Evolutionary conservation across 306 rosid genomes (phyloP).

Genomic region (Citrullus colocynthis): DNA sequence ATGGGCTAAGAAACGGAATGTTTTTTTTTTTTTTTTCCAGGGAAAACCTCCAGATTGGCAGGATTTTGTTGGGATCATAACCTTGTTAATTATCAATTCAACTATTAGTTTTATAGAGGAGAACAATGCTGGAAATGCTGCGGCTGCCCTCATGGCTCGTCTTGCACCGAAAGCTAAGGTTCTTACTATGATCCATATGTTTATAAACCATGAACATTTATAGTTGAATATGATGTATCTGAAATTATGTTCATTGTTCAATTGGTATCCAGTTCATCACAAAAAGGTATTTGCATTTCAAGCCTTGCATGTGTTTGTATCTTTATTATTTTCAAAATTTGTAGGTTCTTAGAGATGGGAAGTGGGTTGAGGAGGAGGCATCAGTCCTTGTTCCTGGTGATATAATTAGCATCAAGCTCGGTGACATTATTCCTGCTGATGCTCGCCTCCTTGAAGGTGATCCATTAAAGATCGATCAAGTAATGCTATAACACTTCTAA

Average conservation of each 20-base stretch:
- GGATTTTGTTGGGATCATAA: conserved; percentile 64
- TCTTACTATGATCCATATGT: background rate
- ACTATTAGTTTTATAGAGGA: conserved; percentile 81
- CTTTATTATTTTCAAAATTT: background rate
- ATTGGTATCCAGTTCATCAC: background rate
- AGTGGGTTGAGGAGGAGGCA: conserved; percentile 68
- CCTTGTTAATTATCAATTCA: conserved; percentile 57
- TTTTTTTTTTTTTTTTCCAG: conserved; percentile 20
- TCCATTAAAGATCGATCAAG: conserved; percentile 82
- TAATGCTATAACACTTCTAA: conserved; percentile 4
- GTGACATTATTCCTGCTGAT: conserved; percentile 86
- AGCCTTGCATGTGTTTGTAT: background rate
- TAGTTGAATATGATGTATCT: background rate
- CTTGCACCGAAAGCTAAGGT: conserved; percentile 87
- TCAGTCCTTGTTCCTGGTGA: conserved; percentile 79
- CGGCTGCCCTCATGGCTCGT: conserved; percentile 77
- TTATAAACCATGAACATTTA: background rate
- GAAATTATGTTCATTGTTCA: background rate
- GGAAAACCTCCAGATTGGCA: conserved; percentile 84
- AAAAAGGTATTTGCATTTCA: background rate
- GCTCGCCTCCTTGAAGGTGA: conserved; percentile 76
- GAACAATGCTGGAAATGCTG: conserved; percentile 87
- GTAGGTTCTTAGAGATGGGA: conserved; percentile 73
- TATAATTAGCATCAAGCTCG: conserved; percentile 60
- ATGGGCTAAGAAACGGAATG: background rate